A percentile compares a stretch with the other conserved stretches of the same genome.
phyloP scores from a whole-genome alignment of 2,329 filamentous ascomycete species.

The Cladophialophora yegresii region DNA sequence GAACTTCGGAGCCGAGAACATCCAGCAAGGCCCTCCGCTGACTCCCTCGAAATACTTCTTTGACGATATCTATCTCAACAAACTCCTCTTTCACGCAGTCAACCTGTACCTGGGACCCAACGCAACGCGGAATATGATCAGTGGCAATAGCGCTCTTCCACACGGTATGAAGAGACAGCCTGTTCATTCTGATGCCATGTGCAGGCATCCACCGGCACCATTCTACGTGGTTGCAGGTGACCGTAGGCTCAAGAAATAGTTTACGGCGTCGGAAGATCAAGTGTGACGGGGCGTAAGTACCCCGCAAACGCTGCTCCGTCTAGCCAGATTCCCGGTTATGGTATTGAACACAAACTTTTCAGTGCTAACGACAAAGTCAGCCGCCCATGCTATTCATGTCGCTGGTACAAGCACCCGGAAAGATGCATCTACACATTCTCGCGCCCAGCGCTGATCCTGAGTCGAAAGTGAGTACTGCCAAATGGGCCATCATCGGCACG shows the following conservation, averaged over 20 bases:
- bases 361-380: slow-evolving; percentile 1
- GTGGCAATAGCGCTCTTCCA: slow-evolving; percentile 42
- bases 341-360: background rate
- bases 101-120: slow-evolving; percentile 42
- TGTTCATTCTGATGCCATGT: slow-evolving; percentile 47
- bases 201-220: slow-evolving; percentile 49
- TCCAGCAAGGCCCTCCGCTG: slow-evolving; percentile 41
- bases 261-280: slow-evolving; percentile 14
- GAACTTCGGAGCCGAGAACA: slow-evolving; percentile 42
- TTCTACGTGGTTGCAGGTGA: slow-evolving; percentile 54
- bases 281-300: slow-evolving; percentile 12
- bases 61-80: slow-evolving; percentile 41
- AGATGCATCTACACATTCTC: slow-evolving; percentile 20
- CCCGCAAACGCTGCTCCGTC: background rate
- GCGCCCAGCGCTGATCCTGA: slow-evolving; percentile 19
- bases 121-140: slow-evolving; percentile 41
- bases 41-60: slow-evolving; percentile 24
- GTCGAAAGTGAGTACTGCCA: slow-evolving; percentile 16
- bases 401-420: slow-evolving; percentile 23
- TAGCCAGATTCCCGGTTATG: background rate
- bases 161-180: slow-evolving; percentile 44
- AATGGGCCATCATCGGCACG: background rate
- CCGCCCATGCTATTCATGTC: slow-evolving; percentile 24
- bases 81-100: slow-evolving; percentile 40
- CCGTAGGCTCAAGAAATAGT: background rate